Conservation (phyloP, 2,329 filamentous ascomycete genomes). For the Mycosphaerella sp. region DNA sequence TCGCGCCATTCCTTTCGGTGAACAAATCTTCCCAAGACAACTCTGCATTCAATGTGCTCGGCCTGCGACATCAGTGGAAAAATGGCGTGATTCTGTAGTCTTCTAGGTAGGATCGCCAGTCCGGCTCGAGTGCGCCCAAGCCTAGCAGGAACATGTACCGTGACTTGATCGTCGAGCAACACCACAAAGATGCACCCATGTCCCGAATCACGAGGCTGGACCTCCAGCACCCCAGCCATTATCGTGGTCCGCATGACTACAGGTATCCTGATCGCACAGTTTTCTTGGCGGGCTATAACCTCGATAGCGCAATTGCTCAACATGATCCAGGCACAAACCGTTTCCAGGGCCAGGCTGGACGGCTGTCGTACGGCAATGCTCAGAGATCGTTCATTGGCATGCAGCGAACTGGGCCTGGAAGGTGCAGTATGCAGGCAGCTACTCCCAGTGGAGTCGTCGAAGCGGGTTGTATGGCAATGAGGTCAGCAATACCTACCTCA, state of each 20-base stretch:
- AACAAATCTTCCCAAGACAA: too few relatives aligned
- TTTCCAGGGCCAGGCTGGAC: background rate
- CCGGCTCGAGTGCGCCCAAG: too few relatives aligned
- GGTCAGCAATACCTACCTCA: constrained; percentile 23
- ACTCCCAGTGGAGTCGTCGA: background rate
- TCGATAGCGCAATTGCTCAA: background rate
- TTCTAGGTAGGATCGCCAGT: too few relatives aligned
- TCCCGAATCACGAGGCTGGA: background rate
- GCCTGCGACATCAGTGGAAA: too few relatives aligned
- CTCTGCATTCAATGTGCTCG: too few relatives aligned
- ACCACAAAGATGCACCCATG: background rate
- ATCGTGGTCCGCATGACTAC: background rate
- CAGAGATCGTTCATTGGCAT: constrained; percentile 1
- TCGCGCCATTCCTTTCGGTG: too few relatives aligned
- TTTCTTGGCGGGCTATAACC: background rate
- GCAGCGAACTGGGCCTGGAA: constrained; percentile 2
- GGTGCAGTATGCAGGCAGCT: constrained; percentile 4
- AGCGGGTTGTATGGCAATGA: background rate
- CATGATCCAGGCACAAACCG: background rate
- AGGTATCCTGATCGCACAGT: background rate
- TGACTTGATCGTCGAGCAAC: too few relatives aligned
- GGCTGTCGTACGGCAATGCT: background rate
- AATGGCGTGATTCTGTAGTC: too few relatives aligned
- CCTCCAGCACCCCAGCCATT: background rate
- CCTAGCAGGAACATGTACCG: too few relatives aligned